A percentile compares a stretch with the other conserved stretches of the same genome.
Evolutionary conservation across 805 yeast genomes (phyloP).

Genomic region (Starmerella etchellsii): DNA sequence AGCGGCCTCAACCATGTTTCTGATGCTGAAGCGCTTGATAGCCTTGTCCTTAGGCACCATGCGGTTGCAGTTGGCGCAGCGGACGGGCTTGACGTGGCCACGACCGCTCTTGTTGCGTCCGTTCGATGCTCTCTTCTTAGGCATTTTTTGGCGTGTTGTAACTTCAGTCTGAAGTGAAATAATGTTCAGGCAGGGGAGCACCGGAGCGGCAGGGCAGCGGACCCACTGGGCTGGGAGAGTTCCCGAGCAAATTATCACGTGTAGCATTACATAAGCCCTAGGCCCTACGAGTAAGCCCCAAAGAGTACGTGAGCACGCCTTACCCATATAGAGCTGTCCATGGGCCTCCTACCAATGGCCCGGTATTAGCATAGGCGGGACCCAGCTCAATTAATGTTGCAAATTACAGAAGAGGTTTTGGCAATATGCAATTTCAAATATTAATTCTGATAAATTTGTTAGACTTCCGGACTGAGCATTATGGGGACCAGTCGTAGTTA

Average conservation of each 20-base stretch:
- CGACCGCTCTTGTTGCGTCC: constrained; percentile 99
- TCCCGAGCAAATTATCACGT: constrained; percentile 4
- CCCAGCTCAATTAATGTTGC: too few relatives aligned
- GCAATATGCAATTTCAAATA: too few relatives aligned
- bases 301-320: too few relatives aligned
- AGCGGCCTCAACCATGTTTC: constrained; percentile 99
- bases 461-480: too few relatives aligned
- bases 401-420: too few relatives aligned
- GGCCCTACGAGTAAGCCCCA: constrained; percentile 1
- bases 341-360: too few relatives aligned
- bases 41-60: constrained; percentile 99
- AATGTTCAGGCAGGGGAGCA: constrained; percentile 4
- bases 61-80: constrained; percentile 99
- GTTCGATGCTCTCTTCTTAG: constrained; percentile 99
- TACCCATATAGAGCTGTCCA: too few relatives aligned
- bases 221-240: constrained; percentile 1
- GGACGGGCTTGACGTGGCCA: constrained; percentile 99
- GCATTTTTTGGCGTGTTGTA: constrained; percentile 46
- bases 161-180: constrained; percentile 8
- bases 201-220: constrained; percentile 1
- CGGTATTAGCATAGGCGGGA: too few relatives aligned
- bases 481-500: too few relatives aligned
- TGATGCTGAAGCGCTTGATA: constrained; percentile 99
- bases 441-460: too few relatives aligned
- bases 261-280: constrained; percentile 7